These are phyloP conservation scores for Uromyces viciae-fabae DNA, from an alignment of 1,284 basidiomycete species.

Conservation along the genomic window DNA sequence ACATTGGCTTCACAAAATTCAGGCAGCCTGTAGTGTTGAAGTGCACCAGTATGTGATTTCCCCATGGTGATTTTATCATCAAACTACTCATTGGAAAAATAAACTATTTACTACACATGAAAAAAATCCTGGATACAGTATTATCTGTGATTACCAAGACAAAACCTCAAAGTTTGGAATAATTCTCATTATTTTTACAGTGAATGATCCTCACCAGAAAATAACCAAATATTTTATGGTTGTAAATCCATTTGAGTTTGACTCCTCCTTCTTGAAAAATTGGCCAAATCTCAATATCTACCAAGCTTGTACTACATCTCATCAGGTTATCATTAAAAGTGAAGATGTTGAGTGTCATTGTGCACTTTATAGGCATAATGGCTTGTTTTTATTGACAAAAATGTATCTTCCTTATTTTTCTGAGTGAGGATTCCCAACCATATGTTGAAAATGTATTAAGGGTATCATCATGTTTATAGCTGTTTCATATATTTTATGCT, in stretches of 20 bases:
- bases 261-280: background rate
- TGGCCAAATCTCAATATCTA: slow-evolving; percentile 14
- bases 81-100: background rate
- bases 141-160: background rate
- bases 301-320: background rate
- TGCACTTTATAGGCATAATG: background rate
- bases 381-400: background rate
- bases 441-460: too few species aligned
- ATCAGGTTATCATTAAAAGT: background rate
- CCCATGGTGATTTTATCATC: slow-evolving; percentile 13
- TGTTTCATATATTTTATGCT: too few species aligned
- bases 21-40: background rate
- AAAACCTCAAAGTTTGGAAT: background rate
- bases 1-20: background rate
- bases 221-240: background rate
- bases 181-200: background rate
- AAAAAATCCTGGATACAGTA: slow-evolving; percentile 8
- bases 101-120: background rate
- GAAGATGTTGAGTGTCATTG: slow-evolving; percentile 10
- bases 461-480: too few species aligned
- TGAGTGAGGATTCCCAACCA: background rate
- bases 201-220: slow-evolving; percentile 2
- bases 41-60: background rate
- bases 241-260: background rate
- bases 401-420: background rate